Evolutionary conservation across 345 rosid genomes (phyloP), one percentile per base, ranked within the genome.

Genomic region (Corchorus olitorius): DNA sequence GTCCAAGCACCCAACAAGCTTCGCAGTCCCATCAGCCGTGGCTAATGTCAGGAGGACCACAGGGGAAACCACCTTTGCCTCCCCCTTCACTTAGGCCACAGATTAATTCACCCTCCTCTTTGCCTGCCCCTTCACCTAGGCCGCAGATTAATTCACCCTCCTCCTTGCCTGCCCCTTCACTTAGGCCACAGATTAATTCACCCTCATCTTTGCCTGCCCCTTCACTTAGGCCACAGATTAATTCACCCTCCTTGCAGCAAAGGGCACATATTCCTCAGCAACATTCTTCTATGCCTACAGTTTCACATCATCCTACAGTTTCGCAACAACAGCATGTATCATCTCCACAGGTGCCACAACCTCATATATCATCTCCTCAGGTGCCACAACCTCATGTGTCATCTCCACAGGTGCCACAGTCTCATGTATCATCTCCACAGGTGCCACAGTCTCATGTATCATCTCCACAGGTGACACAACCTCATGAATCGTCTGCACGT

Each of bases 31-130:
- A 78, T 76, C 98, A 95, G 81, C 98, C 98, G 3, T 93, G 97
- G 98, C 78, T 93, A 81, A 72, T 97, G 74, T 81, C 97, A 83
- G 85, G 88, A 83, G 85, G 88, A 78, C 41, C 90, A 52, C 98
- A 92, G 83, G 93, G 92, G 84, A 96, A 88, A 77, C 94, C 97
- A 67, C 97, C 97, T 65, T 67, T 96, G 79, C 92, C 94, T 54
- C 87, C 97, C 69, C 85, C 93, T 72, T 80, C 97, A 2, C 87
- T 82, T 83, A 89, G 97, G 82, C 91, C 94, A 14, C 94, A 79
- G 73, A 78, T 84, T 72, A 93, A 55, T 76, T 11, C 91, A 16
- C 90, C 90, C 62, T 79, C 97, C 72, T 55, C 27, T 27, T 27
- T 27, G 27, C 27, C 27, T 27, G 0, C 27, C 27, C 27, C 27